Evolutionary conservation across 345 rosid species (phyloP).

Genomic region (Rubroshorea leprosula): DNA sequence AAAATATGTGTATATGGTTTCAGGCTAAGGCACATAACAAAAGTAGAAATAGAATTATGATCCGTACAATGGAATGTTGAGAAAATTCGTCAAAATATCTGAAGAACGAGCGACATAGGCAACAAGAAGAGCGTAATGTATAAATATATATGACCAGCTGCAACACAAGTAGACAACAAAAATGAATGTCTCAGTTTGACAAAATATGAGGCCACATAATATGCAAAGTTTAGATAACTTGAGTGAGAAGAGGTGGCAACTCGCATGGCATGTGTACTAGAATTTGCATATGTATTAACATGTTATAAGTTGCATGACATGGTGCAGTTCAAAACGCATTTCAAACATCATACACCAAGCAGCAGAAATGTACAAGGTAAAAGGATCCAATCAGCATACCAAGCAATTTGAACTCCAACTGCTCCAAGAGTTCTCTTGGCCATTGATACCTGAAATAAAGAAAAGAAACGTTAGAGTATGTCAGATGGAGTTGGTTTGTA

Average conservation of each 20-base stretch:
- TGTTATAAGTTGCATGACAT: no score
- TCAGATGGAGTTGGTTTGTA: no score
- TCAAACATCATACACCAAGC: not conserved
- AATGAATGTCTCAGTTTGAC: constrained; percentile 8
- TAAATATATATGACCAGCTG: constrained; percentile 92
- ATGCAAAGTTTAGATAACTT: no score
- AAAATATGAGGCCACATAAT: not conserved
- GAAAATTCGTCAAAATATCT: constrained; percentile 63
- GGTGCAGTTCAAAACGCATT: no score
- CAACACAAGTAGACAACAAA: constrained; percentile 30
- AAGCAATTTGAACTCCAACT: constrained; percentile 79
- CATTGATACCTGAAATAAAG: constrained; percentile 73
- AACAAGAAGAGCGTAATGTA: constrained; percentile 85
- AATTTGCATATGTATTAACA: no score
- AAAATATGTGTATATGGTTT: not conserved
- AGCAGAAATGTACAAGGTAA: no score
- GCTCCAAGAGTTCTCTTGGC: constrained; percentile 81
- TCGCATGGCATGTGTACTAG: no score
- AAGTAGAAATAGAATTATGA: constrained; percentile 16
- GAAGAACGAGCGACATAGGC: constrained; percentile 97
- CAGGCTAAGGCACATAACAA: constrained; percentile 2
- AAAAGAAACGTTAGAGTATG: not conserved
- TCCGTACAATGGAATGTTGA: constrained; percentile 73
- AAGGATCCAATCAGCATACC: constrained; percentile 56
- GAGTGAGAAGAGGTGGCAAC: no score